Evolutionary conservation across 257 asterid species (phyloP), one percentile per base, ranked within the genome.

Genomic region (Nicotiana tomentosiformis): DNA sequence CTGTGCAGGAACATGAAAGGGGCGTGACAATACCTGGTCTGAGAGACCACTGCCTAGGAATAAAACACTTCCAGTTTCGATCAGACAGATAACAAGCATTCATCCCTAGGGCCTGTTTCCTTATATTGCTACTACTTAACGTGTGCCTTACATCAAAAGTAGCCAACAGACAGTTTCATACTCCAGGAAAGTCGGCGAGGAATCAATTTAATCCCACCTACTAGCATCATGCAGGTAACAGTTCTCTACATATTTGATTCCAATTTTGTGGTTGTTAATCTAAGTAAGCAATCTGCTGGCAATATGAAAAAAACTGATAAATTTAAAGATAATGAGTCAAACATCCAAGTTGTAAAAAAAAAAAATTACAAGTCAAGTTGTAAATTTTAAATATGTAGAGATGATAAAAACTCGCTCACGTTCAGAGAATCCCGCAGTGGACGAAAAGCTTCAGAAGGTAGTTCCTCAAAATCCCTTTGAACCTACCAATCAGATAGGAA

Each of bases 381-480:
- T 26, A 76, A 76, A 7, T 29, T 26, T 15, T 76, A 76, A 76
- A 46, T 14, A 51, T 49, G 29, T 29, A 12, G 10, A 77, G 77
- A 85, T 81, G 83, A 66, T 35, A 79, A 80, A 72, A 80, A 72
- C 83, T 69, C 39, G 85, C 98, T 89, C 89, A 96, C 99, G 89
- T 90, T 94, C 85, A 96, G 85, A 83, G 99, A 96, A 87, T 92
- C 92, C 39, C 97, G 93, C 16, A 96, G 88, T 7, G 97, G 93
- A 84, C 93, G 93, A 88, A 96, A 93, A 85, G 98, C 98, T 89
- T 96, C 99, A 26, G 97, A 88, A 85, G 99, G 99, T 69, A 96
- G 91, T 89, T 96, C 99, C 88, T 96, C 99, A 89, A 94, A 94
- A 89, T 96, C 99, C 80, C 98, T 94, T 86, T 96, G 99, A 51